phyloP scores from a whole-genome alignment of 805 yeast genomes.

The Priceomyces haplophilus region DNA sequence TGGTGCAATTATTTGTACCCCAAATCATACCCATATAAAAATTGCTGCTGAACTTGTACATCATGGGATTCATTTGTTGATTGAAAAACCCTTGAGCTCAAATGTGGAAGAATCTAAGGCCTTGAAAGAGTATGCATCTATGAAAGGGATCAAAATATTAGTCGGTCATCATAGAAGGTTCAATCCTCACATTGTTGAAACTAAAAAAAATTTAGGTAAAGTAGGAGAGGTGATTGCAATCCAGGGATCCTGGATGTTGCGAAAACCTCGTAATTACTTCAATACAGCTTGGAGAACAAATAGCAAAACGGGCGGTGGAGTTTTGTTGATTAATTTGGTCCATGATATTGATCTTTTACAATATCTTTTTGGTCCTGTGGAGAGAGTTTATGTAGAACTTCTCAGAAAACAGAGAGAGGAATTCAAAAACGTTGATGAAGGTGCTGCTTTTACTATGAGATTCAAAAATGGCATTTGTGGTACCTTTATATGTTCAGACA shows the following conservation, averaged over 20 bases:
- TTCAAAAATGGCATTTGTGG: constrained; percentile 34
- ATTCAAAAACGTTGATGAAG: constrained; percentile 35
- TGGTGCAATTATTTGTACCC: constrained; percentile 41
- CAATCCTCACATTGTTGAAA: constrained; percentile 36
- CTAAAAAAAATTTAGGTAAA: constrained; percentile 25
- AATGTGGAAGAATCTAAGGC: constrained; percentile 29
- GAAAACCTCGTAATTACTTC: constrained; percentile 35
- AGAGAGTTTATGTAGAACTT: constrained; percentile 36
- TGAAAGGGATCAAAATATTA: constrained; percentile 25
- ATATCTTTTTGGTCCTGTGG: constrained; percentile 37
- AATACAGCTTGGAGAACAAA: constrained; percentile 33
- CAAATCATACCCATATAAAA: constrained; percentile 36
- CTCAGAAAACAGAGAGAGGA: constrained; percentile 26
- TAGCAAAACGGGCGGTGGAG: constrained; percentile 32
- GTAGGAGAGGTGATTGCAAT: constrained; percentile 34
- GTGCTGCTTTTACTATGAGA: constrained; percentile 32
- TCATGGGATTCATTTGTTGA: constrained; percentile 31
- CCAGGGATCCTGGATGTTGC: constrained; percentile 39
- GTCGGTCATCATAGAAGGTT: constrained; percentile 42
- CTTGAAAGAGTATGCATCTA: constrained; percentile 21
- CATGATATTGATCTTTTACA: constrained; percentile 40
- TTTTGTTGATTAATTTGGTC: constrained; percentile 34
- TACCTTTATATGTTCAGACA: constrained; percentile 37
- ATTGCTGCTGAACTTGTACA: constrained; percentile 30
- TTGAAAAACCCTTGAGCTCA: constrained; percentile 38